phyloP scores from a whole-genome alignment of 257 asterid species.

The Solanum bukasovii region DNA sequence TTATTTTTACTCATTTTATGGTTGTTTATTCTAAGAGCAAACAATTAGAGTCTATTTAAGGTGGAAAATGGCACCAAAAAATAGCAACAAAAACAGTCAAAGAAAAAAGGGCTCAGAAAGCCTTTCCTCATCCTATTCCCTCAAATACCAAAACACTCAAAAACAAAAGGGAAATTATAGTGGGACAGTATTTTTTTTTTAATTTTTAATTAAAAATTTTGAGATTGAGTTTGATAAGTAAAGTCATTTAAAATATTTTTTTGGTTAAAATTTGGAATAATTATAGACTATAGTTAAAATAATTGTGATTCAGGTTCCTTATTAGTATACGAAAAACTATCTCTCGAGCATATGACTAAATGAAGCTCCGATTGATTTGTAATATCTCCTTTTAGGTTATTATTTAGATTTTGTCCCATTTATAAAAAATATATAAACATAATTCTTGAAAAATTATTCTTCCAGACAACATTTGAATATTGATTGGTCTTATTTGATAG shows the following conservation, averaged over 20 bases:
- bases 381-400: not conserved
- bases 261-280: not conserved
- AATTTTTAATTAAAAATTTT: no score
- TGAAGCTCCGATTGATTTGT: not conserved
- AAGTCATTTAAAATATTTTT: not conserved
- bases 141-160: not conserved
- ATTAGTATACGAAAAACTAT: rapidly evolving
- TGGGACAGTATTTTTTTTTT: not conserved
- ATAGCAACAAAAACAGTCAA: not conserved
- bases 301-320: not conserved
- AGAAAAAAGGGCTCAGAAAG: not conserved
- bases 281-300: not conserved
- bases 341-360: not conserved
- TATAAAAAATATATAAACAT: not conserved
- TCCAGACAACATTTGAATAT: not conserved
- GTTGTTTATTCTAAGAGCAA: not conserved
- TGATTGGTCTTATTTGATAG: not conserved
- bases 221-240: not conserved
- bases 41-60: not conserved
- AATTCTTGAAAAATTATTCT: not conserved
- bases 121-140: not conserved
- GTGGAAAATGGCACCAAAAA: not conserved
- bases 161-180: not conserved
- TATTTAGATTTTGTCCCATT: not conserved
- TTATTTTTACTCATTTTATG: not conserved